Evolutionary conservation across 2,329 filamentous ascomycete genomes (phyloP), one percentile per base, ranked within the genome.

Genomic region (Cladosporium sp.): DNA sequence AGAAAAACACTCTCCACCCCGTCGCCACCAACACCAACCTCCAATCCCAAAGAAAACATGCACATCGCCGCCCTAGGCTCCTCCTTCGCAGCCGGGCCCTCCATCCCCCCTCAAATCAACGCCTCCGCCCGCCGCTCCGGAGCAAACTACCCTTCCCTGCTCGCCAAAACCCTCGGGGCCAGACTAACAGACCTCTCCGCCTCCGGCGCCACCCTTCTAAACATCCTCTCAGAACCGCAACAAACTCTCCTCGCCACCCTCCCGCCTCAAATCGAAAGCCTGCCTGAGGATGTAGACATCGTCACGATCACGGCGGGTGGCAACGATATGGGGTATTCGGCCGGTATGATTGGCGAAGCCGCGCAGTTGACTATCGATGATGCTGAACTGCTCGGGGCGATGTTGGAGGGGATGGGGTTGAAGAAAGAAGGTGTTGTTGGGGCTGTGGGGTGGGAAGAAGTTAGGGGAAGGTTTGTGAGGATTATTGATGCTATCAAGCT

Each of bases 261-360:
- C 65, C 63, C 72, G 34, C 77, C 78, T 25, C 79, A 81, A 70
- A 69, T 80, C 32, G 58, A 71, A 16, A 70, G 66, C 4, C 59
- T 81, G 13, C 77, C 77, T 0, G 58, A 60, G 2, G 74, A 78
- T 66, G 72, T 72, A 11, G 76, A 79, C 60, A 68, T 79, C 26
- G 77, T 80, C 4, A 70, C 77, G 18, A 71, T 79, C 13, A 76
- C 76, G 14, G 76, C 74, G 65, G 78, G 78, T 34, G 78, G 78
- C 16, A 79, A 79, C 63, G 78, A 80, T 67, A 72, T 79, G 53
- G 74, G 73, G 4, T 79, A 79, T 66, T 71, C 78, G 49, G 75
- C 74, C 5, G 76, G 76, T 2, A 62, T 80, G 14, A 74, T 76
- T 56, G 69, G 70, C n/a, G 75, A 78, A 1, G 63, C 63, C 5